Base-by-base conservation (phyloP, 768 basidiomycete species). In the Collybiopsis confluens region DNA sequence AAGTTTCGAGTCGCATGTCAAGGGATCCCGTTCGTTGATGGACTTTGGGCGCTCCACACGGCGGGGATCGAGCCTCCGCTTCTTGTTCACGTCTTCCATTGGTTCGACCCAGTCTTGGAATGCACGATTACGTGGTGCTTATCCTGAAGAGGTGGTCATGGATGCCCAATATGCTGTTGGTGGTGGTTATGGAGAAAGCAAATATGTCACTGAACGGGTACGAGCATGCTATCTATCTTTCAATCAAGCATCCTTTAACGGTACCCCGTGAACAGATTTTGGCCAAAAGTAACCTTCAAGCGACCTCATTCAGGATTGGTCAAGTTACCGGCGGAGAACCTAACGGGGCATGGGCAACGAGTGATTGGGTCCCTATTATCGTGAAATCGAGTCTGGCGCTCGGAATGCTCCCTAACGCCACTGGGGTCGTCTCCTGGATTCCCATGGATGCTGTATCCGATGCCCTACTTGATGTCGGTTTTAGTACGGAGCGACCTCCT, bases 291-390 rank as follows among this genome's bases (percentile, higher is more conserved):
- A 68, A 69, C 0, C 62, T 74, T 2, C 54, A 61, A 6, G 63
- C 66, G 1, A 64, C 67, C 0, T 66, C 66, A 9, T 46, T 74
- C 20, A 62, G 73, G 7, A 61, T 74, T 27, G 72, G 72, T 4
- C 73, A 75, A 56, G 64, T 75, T 20, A 61, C 62, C 35, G 73
- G 72, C n/a, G 68, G 67, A 1, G 13, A 10, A 1, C 64, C 64
- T 4, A 69, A 64, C 21, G 73, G 73, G 2, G 68, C 69, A 9
- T 76, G 74, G 74, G 61, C 69, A 2, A 65, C 63, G 6, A 67
- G 60, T 1, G 72, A 74, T 23, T 75, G 73, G 72, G 57, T 75
- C 10, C 72, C 73, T 0, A 69, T 70, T 42, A 59, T 73, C 2
- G 59, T 72, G n/a, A 72, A 73, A 50, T 69, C 72, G 5, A 69